phyloP scores from a whole-genome alignment of 192 early-diverging fungal genomes.

The Umbelopsis isabellina region DNA sequence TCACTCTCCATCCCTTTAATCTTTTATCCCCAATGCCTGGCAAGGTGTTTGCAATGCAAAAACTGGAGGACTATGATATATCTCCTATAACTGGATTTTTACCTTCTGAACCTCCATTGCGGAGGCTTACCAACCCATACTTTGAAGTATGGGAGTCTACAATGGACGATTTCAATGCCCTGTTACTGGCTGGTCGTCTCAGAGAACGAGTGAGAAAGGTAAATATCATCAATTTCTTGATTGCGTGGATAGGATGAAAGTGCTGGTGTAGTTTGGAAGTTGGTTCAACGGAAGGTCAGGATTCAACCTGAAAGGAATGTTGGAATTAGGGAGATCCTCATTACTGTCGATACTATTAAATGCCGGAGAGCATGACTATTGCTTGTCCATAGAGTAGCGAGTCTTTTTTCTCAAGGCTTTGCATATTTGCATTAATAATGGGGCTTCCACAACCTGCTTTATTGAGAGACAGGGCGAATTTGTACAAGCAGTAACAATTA shows the following conservation, averaged over 20 bases:
- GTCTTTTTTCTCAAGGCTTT: no score
- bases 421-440: not conserved
- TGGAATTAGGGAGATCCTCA: not conserved
- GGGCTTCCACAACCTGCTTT: no score
- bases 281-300: not conserved
- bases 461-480: no score
- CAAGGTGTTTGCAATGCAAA: slow-evolving; percentile 45
- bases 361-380: not conserved
- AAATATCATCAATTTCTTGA: slow-evolving; percentile 22
- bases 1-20: not conserved
- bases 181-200: slow-evolving; percentile 71
- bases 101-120: slow-evolving; percentile 75
- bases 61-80: slow-evolving; percentile 83
- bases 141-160: slow-evolving; percentile 88
- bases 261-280: not conserved
- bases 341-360: not conserved
- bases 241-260: not conserved
- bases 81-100: slow-evolving; percentile 85
- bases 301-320: no score
- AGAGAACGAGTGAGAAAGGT: slow-evolving; percentile 71
- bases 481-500: no score
- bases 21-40: slow-evolving; percentile 54
- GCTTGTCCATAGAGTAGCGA: not conserved
- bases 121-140: slow-evolving; percentile 72
- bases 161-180: slow-evolving; percentile 76